These are phyloP conservation scores for Odontarrhena argentea DNA, from an alignment of 345 rosid genomes.

Conservation along the genomic window DNA sequence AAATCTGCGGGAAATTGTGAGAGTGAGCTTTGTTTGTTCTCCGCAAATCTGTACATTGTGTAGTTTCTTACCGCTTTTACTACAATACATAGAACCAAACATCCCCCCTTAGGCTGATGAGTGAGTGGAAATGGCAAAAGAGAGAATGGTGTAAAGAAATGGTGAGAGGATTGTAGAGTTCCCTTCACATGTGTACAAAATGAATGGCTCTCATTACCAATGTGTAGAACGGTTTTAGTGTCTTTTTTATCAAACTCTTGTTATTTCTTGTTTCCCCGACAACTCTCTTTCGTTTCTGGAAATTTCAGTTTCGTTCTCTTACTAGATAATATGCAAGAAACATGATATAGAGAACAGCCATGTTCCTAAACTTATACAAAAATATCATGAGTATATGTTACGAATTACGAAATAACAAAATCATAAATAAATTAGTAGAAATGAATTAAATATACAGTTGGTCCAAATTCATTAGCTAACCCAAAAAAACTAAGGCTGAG, in stretches of 20 bases:
- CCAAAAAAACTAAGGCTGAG: too few relatives aligned
- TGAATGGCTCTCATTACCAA: constrained; percentile 38
- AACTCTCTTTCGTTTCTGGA: constrained; percentile 33
- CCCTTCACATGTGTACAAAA: constrained; percentile 54
- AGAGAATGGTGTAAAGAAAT: constrained; percentile 51
- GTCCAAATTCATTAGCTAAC: too few relatives aligned
- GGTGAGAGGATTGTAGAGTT: constrained; percentile 46
- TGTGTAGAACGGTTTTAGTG: constrained; percentile 55
- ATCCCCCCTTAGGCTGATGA: constrained; percentile 42
- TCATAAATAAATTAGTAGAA: too few relatives aligned
- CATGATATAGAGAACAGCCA: not conserved
- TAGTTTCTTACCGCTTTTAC: constrained; percentile 53
- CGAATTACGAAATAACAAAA: too few relatives aligned
- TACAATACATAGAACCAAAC: constrained; percentile 55
- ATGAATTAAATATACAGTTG: too few relatives aligned
- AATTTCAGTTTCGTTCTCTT: not conserved
- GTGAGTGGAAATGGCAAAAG: constrained; percentile 38
- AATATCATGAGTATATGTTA: too few relatives aligned
- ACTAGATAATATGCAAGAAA: constrained; percentile 15
- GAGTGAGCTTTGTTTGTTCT: constrained; percentile 47
- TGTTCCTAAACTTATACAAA: too few relatives aligned
- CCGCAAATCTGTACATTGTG: constrained; percentile 63
- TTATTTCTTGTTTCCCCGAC: constrained; percentile 6
- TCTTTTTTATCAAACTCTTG: constrained; percentile 31
- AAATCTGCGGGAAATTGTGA: constrained; percentile 31